A percentile compares a stretch with the other conserved stretches of the same genome.
Evolutionary conservation across 805 yeast genomes (phyloP).

Genomic region (Saccharomyces jurei): DNA sequence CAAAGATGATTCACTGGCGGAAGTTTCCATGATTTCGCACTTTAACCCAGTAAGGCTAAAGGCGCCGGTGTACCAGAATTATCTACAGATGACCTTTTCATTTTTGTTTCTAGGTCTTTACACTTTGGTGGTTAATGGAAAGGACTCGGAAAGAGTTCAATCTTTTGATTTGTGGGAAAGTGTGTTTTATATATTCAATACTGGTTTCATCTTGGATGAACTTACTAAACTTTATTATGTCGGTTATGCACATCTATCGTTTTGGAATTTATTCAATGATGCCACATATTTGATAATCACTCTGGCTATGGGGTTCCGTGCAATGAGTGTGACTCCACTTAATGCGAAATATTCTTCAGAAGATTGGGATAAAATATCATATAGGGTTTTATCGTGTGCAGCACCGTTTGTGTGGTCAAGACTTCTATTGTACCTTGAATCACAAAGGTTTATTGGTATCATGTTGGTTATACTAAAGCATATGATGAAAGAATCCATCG

Average conservation of each 20-base stretch:
- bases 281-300: slow-evolving; percentile 50
- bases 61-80: slow-evolving; percentile 77
- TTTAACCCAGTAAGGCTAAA: slow-evolving; percentile 77
- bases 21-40: slow-evolving; percentile 49
- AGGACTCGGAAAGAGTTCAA: slow-evolving; percentile 30
- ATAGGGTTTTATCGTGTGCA: slow-evolving; percentile 64
- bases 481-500: slow-evolving; percentile 80
- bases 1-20: slow-evolving; percentile 51
- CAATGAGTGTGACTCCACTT: slow-evolving; percentile 30
- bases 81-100: slow-evolving; percentile 60
- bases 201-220: slow-evolving; percentile 64
- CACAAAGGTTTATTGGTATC: slow-evolving; percentile 75
- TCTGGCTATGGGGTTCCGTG: slow-evolving; percentile 48
- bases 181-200: slow-evolving; percentile 54
- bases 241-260: slow-evolving; percentile 62
- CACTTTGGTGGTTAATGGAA: slow-evolving; percentile 56
- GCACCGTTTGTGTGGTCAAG: slow-evolving; percentile 87
- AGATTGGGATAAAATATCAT: slow-evolving; percentile 49
- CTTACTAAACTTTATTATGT: slow-evolving; percentile 63
- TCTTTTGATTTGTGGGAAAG: slow-evolving; percentile 43
- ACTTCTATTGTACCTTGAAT: slow-evolving; percentile 65
- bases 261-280: slow-evolving; percentile 76
- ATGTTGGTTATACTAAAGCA: slow-evolving; percentile 79
- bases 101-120: slow-evolving; percentile 53
- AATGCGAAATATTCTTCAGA: slow-evolving; percentile 18